Conservation (phyloP, 352 stramenopile species). For the Phytopythium aichiense region DNA sequence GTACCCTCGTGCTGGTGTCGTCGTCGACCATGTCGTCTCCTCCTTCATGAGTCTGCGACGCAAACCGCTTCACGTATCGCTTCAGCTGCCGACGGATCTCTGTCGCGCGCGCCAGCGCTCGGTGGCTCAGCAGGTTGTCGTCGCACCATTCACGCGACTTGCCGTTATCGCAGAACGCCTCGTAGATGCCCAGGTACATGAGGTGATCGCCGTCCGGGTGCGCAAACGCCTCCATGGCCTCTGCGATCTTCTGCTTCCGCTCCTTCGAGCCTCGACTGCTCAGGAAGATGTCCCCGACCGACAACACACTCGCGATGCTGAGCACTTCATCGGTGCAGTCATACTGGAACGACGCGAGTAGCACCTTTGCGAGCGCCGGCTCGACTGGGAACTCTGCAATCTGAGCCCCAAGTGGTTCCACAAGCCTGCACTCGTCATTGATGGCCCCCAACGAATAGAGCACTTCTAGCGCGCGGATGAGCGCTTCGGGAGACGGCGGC, state of each 20-base stretch:
- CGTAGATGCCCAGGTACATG: conserved; percentile 64
- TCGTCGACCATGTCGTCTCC: conserved; percentile 17
- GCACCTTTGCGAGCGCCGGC: conserved; percentile 74
- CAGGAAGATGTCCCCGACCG: conserved; percentile 87
- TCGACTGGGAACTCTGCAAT: conserved; percentile 98
- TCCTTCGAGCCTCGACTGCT: conserved; percentile 54
- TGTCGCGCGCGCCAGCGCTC: conserved; percentile 48
- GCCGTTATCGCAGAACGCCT: conserved; percentile 66
- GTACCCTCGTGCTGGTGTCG: conserved; percentile 23
- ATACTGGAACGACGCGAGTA: conserved; percentile 62
- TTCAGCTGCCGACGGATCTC: conserved; percentile 72
- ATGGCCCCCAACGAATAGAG: conserved; percentile 71
- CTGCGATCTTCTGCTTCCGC: conserved; percentile 56
- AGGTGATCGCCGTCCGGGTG: conserved; percentile 68
- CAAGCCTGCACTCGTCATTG: conserved; percentile 43
- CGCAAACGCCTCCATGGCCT: conserved; percentile 66
- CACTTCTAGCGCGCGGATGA: conserved; percentile 68
- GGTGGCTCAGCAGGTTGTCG: conserved; percentile 57
- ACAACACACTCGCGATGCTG: conserved; percentile 95
- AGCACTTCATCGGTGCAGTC: conserved; percentile 92
- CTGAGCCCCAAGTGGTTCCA: conserved; percentile 85
- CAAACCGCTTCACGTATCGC: conserved; percentile 60
- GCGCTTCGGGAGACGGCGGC: conserved; percentile 59
- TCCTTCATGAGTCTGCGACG: conserved; percentile 6
- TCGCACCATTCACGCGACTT: conserved; percentile 71